Base-by-base conservation (phyloP, 2,329 filamentous ascomycete species). In the Cytospora schulzeri region DNA sequence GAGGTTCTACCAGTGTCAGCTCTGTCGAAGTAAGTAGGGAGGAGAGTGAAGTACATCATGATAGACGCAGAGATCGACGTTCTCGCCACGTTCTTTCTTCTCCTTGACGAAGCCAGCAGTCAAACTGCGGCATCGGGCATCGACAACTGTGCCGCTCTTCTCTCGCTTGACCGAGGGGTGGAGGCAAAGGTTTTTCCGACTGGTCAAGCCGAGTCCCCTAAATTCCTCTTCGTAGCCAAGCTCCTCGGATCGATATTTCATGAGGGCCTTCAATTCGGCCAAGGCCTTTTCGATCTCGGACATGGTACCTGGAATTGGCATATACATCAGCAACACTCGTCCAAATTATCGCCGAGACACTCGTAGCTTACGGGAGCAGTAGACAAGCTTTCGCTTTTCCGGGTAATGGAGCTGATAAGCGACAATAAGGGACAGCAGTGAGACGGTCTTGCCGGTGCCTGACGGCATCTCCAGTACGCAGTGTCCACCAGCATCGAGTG, bases 391-490 rank as follows among this genome's bases (percentile, higher is more conserved):
- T 63, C 96, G 85, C 72, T 95, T 92, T 74, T 97, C 92, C 3
- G 93, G 92, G 72, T 94, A 93, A 75, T 93, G 89, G 75, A 95
- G 91, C 77, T 99, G 96, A 73, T 99, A 99, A 51, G 95, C 94
- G 64, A 99, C 88, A 73, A 99, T 99, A 70, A 99, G 85, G 0
- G 95, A 97, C 53, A 99, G 82, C 5, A 99, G 83, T 12, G 95
- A 97, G 29, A 99, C 91, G 0, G 95, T 99, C 82, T 99, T 99
- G 67, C 95, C 95, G 28, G 95, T 99, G 52, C 95, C 95, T 66
- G 95, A 99, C 77, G 95, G 95, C 95, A 99, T 99, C 80, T 99
- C 95, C 71, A 99, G 80, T 26, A 99, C 94, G 76, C 93, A 97
- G 79, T 99, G 93, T 67, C 95, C 96, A 60, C 92, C 92, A 24